These are phyloP conservation scores for Pilatotrama ljubarskyi DNA, from an alignment of 768 basidiomycete genomes.

Conservation along the genomic window DNA sequence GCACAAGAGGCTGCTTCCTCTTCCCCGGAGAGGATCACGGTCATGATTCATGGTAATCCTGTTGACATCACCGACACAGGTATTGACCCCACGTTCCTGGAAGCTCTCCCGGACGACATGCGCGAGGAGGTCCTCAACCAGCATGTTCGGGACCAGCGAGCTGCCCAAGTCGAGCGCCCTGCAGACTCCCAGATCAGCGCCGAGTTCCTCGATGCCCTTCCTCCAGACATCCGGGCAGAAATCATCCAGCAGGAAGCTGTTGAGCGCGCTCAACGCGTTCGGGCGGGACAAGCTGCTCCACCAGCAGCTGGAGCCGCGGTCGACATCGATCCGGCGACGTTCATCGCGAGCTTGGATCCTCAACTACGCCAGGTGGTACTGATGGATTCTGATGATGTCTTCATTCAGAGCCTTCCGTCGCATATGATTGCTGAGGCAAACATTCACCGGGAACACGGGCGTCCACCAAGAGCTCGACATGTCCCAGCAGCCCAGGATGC, in stretches of 20 bases:
- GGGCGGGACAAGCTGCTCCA: conserved; percentile 40
- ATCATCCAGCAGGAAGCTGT: conserved; percentile 93
- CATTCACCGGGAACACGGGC: conserved; percentile 57
- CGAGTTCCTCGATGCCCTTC: conserved; percentile 95
- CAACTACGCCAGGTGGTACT: conserved; percentile 88
- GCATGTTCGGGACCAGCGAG: conserved; percentile 89
- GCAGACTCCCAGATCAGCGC: conserved; percentile 87
- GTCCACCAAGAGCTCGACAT: conserved; percentile 14
- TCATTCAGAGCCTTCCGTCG: conserved; percentile 77
- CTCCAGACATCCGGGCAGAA: conserved; percentile 94
- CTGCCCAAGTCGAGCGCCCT: conserved; percentile 71
- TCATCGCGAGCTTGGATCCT: conserved; percentile 91
- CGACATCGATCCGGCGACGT: conserved; percentile 86
- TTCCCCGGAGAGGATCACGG: conserved; percentile 69
- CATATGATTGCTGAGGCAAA: conserved; percentile 87
- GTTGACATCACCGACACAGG: conserved; percentile 99
- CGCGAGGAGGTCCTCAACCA: conserved; percentile 97
- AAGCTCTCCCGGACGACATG: conserved; percentile 98
- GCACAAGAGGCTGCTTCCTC: conserved; percentile 27
- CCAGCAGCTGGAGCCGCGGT: conserved; percentile 44
- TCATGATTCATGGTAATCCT: conserved; percentile 87
- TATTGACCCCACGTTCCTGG: conserved; percentile 96
- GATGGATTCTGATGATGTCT: conserved; percentile 83
- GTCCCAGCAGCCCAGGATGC: conserved; percentile 6
- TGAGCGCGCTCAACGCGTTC: conserved; percentile 65